Percentiles rank a stretch among this genome's conserved stretches.
Evolutionary conservation across 2,329 filamentous ascomycete species (phyloP).

Genomic region (Magnaporthiopsis incrustans): DNA sequence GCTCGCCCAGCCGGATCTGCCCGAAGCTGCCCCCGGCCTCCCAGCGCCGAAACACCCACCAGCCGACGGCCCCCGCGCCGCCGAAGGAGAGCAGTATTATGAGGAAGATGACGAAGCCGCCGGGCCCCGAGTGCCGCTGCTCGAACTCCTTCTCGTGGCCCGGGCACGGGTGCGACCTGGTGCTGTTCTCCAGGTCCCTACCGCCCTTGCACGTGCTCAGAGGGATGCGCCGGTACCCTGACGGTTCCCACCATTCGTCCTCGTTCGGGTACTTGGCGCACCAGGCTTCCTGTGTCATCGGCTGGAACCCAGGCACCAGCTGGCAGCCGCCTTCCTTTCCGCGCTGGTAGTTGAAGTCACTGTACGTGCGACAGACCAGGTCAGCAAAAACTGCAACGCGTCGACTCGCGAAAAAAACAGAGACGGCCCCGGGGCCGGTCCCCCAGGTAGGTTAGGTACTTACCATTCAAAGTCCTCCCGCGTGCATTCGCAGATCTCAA

Average conservation of each 20-base stretch:
- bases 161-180: conserved; percentile 56
- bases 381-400: neutral
- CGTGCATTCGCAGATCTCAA: conserved; percentile 75
- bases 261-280: conserved; percentile 55
- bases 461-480: conserved; percentile 89
- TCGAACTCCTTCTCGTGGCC: conserved; percentile 78
- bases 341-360: conserved; percentile 89
- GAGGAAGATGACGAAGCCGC: conserved; percentile 74
- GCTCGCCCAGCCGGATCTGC: conserved; percentile 80
- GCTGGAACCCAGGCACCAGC: conserved; percentile 65
- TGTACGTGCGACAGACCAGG: conserved; percentile 23
- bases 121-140: conserved; percentile 54
- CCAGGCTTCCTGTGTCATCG: conserved; percentile 42
- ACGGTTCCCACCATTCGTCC: conserved; percentile 75
- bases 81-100: conserved; percentile 70
- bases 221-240: conserved; percentile 83
- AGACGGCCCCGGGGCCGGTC: conserved; percentile 5
- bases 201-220: conserved; percentile 81
- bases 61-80: conserved; percentile 65
- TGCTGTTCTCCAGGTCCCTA: conserved; percentile 61
- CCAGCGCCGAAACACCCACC: conserved; percentile 81
- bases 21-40: conserved; percentile 71
- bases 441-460: conserved; percentile 22
- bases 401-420: too few species aligned
- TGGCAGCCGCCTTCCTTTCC: conserved; percentile 66